Conservation (phyloP, 768 basidiomycete genomes). For the Sporobolomyces roseus region DNA sequence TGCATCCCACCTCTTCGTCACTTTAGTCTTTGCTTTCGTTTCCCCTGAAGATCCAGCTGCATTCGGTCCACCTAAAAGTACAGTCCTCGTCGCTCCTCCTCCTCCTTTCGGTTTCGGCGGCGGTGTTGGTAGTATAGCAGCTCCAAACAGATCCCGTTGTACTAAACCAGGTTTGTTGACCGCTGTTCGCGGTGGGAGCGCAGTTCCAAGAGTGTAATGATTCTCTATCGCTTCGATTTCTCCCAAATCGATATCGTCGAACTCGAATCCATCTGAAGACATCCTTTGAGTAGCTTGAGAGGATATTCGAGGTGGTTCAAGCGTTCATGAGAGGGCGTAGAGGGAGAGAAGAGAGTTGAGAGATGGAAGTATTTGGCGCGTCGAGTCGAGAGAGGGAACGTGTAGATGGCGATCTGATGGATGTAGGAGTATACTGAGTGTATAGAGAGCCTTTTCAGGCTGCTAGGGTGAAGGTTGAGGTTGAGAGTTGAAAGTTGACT, state of each 20-base stretch:
- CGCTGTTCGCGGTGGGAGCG: conserved; percentile 20
- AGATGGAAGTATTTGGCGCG: not conserved
- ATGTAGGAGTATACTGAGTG: not conserved
- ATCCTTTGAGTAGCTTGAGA: not conserved
- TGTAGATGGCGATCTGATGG: not conserved
- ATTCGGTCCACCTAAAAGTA: too few species aligned
- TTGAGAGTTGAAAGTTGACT: too few species aligned
- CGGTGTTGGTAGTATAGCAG: not conserved
- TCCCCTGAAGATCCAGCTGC: too few species aligned
- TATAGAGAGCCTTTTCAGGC: too few species aligned
- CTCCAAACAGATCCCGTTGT: conserved; percentile 36
- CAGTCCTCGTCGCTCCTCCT: conserved; percentile 14
- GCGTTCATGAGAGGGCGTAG: not conserved
- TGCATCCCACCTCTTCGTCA: conserved; percentile 84
- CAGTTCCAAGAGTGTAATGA: conserved; percentile 8
- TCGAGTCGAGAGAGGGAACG: not conserved
- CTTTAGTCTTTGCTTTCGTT: conserved; percentile 56
- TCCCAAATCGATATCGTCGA: conserved; percentile 38
- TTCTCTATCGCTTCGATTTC: conserved; percentile 41
- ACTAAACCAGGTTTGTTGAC: conserved; percentile 28
- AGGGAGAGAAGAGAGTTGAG: conserved; percentile 5
- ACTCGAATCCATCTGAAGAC: conserved; percentile 32
- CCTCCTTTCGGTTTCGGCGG: not conserved
- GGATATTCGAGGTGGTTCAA: not conserved
- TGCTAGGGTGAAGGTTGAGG: too few species aligned